A percentile compares a stretch with the other conserved stretches of the same genome.
phyloP scores from a whole-genome alignment of 495 filamentous ascomycete genomes.

The Daldinia decipiens region DNA sequence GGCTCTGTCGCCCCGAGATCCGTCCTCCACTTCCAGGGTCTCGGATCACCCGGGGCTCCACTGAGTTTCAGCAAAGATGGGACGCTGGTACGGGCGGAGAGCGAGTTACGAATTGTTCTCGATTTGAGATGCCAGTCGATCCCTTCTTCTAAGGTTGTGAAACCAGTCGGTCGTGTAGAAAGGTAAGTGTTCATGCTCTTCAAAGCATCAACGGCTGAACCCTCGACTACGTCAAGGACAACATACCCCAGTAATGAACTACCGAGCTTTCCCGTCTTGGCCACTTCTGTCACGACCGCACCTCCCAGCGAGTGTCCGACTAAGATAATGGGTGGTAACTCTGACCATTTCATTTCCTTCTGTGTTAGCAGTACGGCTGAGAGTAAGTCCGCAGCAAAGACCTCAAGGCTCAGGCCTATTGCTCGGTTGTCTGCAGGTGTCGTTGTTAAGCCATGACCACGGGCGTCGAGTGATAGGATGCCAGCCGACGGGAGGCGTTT shows the following conservation, averaged over 20 bases:
- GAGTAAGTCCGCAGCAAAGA: slow-evolving; percentile 77
- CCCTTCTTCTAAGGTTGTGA: slow-evolving; percentile 76
- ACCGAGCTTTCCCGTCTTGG: slow-evolving; percentile 71
- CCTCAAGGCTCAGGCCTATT: slow-evolving; percentile 72
- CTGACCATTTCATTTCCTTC: slow-evolving; percentile 72
- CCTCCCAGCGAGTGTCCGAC: slow-evolving; percentile 97
- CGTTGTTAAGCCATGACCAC: slow-evolving; percentile 83
- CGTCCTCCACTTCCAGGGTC: slow-evolving; percentile 86
- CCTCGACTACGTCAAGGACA: slow-evolving; percentile 96
- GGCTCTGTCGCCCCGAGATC: slow-evolving; percentile 84
- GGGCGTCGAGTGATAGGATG: slow-evolving; percentile 83
- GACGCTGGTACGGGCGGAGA: slow-evolving; percentile 86
- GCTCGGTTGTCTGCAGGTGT: slow-evolving; percentile 53
- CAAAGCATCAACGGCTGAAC: slow-evolving; percentile 85
- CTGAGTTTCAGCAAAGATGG: slow-evolving; percentile 75
- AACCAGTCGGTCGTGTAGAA: slow-evolving; percentile 80
- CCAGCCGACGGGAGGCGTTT: slow-evolving; percentile 83
- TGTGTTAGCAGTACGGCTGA: slow-evolving; percentile 73
- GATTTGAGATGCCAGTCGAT: slow-evolving; percentile 95
- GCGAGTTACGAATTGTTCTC: slow-evolving; percentile 85
- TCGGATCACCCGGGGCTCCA: slow-evolving; percentile 44
- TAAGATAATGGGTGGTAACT: slow-evolving; percentile 77
- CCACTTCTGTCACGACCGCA: slow-evolving; percentile 90
- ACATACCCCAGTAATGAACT: slow-evolving; percentile 80
- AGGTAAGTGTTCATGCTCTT: slow-evolving; percentile 94